These are phyloP conservation scores for Aspergillus sp. DNA, from an alignment of 2,329 filamentous ascomycete genomes.

Conservation along the genomic window DNA sequence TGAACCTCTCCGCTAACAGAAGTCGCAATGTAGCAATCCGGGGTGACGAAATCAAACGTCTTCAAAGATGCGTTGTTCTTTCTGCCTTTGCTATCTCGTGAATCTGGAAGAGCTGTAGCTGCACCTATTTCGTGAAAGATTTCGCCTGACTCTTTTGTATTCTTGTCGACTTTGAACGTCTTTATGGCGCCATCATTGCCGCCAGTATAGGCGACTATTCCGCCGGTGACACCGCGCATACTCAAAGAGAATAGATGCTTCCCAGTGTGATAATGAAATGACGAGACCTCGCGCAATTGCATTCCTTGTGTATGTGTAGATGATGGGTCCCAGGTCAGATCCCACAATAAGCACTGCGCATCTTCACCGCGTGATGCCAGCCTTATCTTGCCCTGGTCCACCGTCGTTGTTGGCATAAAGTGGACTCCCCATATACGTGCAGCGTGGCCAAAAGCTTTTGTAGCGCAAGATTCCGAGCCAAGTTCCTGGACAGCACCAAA, in stretches of 20 bases:
- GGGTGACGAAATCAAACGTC: slow-evolving; percentile 27
- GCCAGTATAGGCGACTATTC: slow-evolving; percentile 57
- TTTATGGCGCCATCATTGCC: slow-evolving; percentile 69
- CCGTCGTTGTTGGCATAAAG: slow-evolving; percentile 45
- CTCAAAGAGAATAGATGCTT: slow-evolving; percentile 86
- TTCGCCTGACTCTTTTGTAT: slow-evolving; percentile 1
- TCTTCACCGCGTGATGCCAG: slow-evolving; percentile 82
- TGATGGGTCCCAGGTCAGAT: slow-evolving; percentile 36
- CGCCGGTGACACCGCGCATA: slow-evolving; percentile 20
- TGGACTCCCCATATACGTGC: slow-evolving; percentile 84
- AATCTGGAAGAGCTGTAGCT: too few relatives aligned
- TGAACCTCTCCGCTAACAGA: slow-evolving; percentile 24
- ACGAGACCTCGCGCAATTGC: slow-evolving; percentile 38
- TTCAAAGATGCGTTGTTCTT: slow-evolving; percentile 14
- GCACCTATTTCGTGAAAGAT: too few relatives aligned
- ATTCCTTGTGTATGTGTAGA: slow-evolving; percentile 9
- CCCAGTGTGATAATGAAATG: slow-evolving; percentile 61
- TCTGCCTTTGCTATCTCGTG: slow-evolving; percentile 2
- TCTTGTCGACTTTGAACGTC: slow-evolving; percentile 18
- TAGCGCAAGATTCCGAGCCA: slow-evolving; percentile 46
- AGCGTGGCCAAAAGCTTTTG: slow-evolving; percentile 72
- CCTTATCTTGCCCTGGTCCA: slow-evolving; percentile 29
- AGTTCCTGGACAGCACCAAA: slow-evolving; percentile 45
- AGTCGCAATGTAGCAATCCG: slow-evolving; percentile 25
- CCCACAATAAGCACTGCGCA: slow-evolving; percentile 66